Evolutionary conservation across 306 rosid species (phyloP), one percentile per base, ranked within the genome.

Genomic region (Cyamopsis tetragonoloba): DNA sequence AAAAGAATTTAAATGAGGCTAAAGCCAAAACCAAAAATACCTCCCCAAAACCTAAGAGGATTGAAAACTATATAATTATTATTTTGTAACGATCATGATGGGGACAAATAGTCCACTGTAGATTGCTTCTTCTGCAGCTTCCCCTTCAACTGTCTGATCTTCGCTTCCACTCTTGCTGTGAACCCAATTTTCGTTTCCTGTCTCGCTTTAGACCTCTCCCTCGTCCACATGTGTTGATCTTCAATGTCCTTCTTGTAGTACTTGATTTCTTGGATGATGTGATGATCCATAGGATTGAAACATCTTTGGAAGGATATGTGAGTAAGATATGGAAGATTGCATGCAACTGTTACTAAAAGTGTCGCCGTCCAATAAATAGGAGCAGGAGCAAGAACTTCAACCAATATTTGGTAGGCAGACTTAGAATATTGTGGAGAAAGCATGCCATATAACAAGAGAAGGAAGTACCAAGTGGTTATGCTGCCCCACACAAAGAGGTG

Each of bases 111-210:
- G 50, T 15, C 64, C 20, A 62, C 9, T 49, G 76, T 23, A 59
- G 81, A 14, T 47, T 81, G 85, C 75, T 88, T 93, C 90, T 80
- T 93, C 14, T 93, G 96, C 55, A 93, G 82, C 80, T 17, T 88
- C 38, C 87, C 81, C 78, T 74, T 88, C 56, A 95, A 66, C 1
- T 83, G 86, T 66, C 95, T 82, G 61, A 95, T 90, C 73, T 79
- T 88, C 5, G 95, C 99, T 72, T 95, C 97, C 53, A 95, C 99
- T 73, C 99, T 82, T 18, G 97, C 98, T 1, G 96, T 80, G 83
- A 95, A 86, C 46, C 99, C 99, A 28, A 90, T 88, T 85, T 91
- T 85, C 9, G 99, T 90, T 62, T 90, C 85, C 38, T 88, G 97
- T 82, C 96, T 83, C 56, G 97, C 97, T 30, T 85, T 91, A 3